Conservation (phyloP, 352 stramenopile genomes). For the Elongisporangium senticosum region DNA sequence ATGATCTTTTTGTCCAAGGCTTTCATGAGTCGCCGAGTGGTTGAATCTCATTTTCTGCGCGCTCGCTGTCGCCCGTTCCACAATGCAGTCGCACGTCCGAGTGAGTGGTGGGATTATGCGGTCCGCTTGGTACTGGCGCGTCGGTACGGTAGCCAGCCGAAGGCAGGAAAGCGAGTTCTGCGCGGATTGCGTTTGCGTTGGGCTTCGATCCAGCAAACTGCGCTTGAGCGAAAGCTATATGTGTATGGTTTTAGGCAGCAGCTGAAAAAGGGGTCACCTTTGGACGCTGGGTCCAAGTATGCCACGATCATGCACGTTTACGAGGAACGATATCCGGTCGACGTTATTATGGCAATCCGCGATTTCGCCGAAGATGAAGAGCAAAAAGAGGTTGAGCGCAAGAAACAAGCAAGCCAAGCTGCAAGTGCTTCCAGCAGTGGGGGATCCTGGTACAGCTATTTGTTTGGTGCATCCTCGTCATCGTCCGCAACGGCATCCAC, state of each 20-base stretch:
- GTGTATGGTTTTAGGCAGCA: conserved; percentile 46
- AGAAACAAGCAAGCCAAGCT: conserved; percentile 17
- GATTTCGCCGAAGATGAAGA: conserved; percentile 59
- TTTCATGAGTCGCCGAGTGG: conserved; percentile 47
- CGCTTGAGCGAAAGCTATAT: conserved; percentile 56
- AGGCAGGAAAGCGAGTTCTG: background rate
- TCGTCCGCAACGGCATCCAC: conserved; percentile 4
- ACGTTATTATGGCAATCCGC: conserved; percentile 59
- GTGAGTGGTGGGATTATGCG: conserved; percentile 79
- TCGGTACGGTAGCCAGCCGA: conserved; percentile 10
- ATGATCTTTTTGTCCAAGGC: conserved; percentile 67
- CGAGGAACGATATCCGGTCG: conserved; percentile 59
- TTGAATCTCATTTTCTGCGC: conserved; percentile 66
- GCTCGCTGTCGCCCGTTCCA: conserved; percentile 55
- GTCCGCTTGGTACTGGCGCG: conserved; percentile 38
- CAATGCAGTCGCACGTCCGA: conserved; percentile 21
- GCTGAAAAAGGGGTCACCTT: conserved; percentile 26
- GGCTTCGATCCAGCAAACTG: conserved; percentile 47
- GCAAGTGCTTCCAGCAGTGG: conserved; percentile 13
- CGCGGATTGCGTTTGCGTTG: conserved; percentile 36
- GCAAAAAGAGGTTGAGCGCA: conserved; percentile 16
- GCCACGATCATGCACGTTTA: conserved; percentile 37
- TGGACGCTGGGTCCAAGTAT: conserved; percentile 39
- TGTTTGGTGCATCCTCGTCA: conserved; percentile 42
- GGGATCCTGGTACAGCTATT: conserved; percentile 77